Evolutionary conservation across 2,329 filamentous ascomycete species (phyloP).

Genomic region (Phialocephala sp.): DNA sequence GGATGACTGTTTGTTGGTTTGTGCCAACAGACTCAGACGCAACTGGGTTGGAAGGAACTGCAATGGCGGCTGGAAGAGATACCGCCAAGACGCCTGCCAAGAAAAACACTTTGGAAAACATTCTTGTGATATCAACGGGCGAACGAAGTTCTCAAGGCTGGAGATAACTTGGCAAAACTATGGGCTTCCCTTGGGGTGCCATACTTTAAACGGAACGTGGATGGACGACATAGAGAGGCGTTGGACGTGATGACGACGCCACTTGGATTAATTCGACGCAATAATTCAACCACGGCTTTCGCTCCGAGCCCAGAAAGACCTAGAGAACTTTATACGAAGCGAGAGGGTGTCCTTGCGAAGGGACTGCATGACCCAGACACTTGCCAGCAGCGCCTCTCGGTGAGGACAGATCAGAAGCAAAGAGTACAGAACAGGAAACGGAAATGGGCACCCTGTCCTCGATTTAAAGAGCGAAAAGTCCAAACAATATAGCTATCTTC

Average conservation of each 20-base stretch:
- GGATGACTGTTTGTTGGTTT: conserved; percentile 11
- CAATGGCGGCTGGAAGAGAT: not conserved
- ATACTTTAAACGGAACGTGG: conserved; percentile 2
- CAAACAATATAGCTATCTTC: not conserved
- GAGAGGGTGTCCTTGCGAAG: not conserved
- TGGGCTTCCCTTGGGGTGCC: not conserved
- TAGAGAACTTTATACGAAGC: conserved; percentile 6
- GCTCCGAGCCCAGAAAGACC: not conserved
- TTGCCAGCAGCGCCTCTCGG: not conserved
- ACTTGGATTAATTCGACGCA: not conserved
- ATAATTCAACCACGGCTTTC: not conserved
- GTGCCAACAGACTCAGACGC: conserved; percentile 5
- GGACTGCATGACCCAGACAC: not conserved
- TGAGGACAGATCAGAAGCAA: not conserved
- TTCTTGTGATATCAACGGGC: not conserved
- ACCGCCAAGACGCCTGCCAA: not conserved
- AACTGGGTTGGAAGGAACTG: not conserved
- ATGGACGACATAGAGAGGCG: not conserved
- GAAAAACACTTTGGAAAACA: conserved; percentile 11
- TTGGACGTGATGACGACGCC: not conserved
- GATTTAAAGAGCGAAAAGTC: not conserved
- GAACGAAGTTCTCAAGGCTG: not conserved
- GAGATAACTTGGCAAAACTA: not conserved
- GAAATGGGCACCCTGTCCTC: not conserved
- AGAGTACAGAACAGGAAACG: not conserved